These are phyloP conservation scores for Pezicula neosporulosa DNA, from an alignment of 2,329 filamentous ascomycete species.

Conservation along the genomic window DNA sequence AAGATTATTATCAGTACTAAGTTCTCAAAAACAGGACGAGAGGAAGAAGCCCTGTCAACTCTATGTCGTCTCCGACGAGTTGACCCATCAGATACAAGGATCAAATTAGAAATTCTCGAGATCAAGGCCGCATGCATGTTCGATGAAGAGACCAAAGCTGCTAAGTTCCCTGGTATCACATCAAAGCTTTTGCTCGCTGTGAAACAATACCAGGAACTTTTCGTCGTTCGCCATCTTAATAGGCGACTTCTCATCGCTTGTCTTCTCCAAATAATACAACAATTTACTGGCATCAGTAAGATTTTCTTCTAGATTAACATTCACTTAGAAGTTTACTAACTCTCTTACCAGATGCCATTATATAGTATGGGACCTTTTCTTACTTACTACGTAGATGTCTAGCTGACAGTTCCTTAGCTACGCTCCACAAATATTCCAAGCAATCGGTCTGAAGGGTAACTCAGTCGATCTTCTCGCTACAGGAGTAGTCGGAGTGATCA, in stretches of 20 bases:
- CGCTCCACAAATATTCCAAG: conserved; percentile 53
- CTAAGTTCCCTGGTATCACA: conserved; percentile 46
- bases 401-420: conserved; percentile 2
- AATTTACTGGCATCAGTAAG: conserved; percentile 40
- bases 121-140: conserved; percentile 56
- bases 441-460: conserved; percentile 37
- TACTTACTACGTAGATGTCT: no score
- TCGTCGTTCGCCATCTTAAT: conserved; percentile 52
- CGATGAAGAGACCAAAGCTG: conserved; percentile 49
- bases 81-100: conserved; percentile 49
- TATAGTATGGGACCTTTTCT: conserved; percentile 26
- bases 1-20: no score
- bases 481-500: conserved; percentile 65
- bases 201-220: conserved; percentile 42
- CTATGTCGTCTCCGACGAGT: conserved; percentile 52
- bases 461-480: conserved; percentile 58
- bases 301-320: no score
- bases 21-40: conserved; percentile 35
- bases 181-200: conserved; percentile 2
- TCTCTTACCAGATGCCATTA: conserved; percentile 40
- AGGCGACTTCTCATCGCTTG: conserved; percentile 54
- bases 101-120: conserved; percentile 51
- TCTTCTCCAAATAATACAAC: conserved; percentile 37
- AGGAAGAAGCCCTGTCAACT: conserved; percentile 43
- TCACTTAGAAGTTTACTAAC: no score